Percentiles rank a stretch among this genome's conserved stretches.
These are phyloP conservation scores for Coemansia sp. DNA, from an alignment of 192 early-diverging fungal genomes.

Conservation along the genomic window DNA sequence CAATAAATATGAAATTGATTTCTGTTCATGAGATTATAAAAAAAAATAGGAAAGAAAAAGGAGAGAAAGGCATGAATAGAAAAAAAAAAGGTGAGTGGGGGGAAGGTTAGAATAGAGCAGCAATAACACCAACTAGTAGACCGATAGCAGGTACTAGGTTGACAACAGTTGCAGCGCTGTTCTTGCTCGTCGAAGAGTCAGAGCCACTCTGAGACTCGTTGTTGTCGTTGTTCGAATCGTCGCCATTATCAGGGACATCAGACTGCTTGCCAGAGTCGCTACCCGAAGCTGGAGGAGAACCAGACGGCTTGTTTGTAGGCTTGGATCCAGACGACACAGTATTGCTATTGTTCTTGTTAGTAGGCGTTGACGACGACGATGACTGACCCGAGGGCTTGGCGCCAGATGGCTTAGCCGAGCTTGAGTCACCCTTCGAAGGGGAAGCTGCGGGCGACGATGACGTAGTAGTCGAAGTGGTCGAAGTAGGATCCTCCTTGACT, in stretches of 20 bases:
- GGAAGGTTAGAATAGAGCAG: neutral
- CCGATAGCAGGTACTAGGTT: neutral
- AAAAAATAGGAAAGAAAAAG: neutral
- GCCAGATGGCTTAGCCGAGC: neutral
- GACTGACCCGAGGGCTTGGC: slow-evolving; percentile 12
- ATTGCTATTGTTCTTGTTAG: neutral
- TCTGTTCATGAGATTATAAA: slow-evolving; percentile 8
- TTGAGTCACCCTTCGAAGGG: neutral
- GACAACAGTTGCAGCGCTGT: neutral
- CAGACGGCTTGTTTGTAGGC: neutral
- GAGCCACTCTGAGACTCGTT: neutral
- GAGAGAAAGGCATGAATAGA: neutral
- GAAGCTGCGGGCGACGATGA: neutral
- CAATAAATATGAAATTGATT: neutral
- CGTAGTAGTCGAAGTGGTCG: neutral
- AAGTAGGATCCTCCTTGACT: neutral
- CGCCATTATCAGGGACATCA: neutral
- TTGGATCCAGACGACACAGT: neutral
- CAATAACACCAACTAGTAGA: neutral
- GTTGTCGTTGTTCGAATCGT: neutral
- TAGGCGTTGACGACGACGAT: neutral
- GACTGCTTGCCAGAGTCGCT: neutral
- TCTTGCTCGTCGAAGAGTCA: neutral
- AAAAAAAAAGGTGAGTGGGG: too few species aligned
- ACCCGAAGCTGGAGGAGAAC: neutral